phyloP scores from a whole-genome alignment of 2,329 filamentous ascomycete species.

The Fusarium mundagurra region DNA sequence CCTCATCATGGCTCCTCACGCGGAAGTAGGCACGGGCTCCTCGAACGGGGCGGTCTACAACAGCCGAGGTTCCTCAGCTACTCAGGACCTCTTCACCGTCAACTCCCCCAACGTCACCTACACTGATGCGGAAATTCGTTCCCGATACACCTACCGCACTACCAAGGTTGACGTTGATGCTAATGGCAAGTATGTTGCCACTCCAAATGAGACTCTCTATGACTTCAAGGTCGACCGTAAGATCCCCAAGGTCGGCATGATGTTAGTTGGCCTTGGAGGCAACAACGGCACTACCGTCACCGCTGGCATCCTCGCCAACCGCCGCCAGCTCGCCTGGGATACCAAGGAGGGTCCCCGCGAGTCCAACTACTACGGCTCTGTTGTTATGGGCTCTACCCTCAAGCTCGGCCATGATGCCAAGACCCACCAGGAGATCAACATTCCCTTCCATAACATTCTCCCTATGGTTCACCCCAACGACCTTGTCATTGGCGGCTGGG shows the following conservation, averaged over 20 bases:
- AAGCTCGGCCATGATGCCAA: slow-evolving; percentile 91
- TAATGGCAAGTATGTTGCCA: slow-evolving; percentile 82
- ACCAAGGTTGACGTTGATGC: slow-evolving; percentile 79
- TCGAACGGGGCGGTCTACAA: slow-evolving; percentile 69
- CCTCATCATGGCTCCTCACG: slow-evolving; percentile 88
- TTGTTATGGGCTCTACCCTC: slow-evolving; percentile 96
- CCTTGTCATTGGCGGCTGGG: slow-evolving; percentile 94
- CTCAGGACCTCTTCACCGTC: slow-evolving; percentile 80
- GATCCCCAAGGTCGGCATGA: slow-evolving; percentile 92
- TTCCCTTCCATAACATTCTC: slow-evolving; percentile 92
- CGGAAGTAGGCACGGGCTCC: slow-evolving; percentile 67
- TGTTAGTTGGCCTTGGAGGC: slow-evolving; percentile 97
- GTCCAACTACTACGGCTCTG: slow-evolving; percentile 98
- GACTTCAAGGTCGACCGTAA: slow-evolving; percentile 98
- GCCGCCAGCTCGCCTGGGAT: slow-evolving; percentile 86
- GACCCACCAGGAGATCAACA: slow-evolving; percentile 90
- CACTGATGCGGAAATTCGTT: slow-evolving; percentile 86
- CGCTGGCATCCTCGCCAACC: slow-evolving; percentile 96
- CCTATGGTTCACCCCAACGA: slow-evolving; percentile 99
- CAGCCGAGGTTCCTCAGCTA: slow-evolving; percentile 52
- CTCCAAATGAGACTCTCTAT: slow-evolving; percentile 88
- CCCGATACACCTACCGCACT: slow-evolving; percentile 96
- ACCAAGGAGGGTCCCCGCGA: slow-evolving; percentile 87
- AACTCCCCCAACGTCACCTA: slow-evolving; percentile 93
- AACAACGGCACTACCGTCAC: slow-evolving; percentile 99